Percentiles rank a stretch among this genome's conserved stretches.
phyloP scores from a whole-genome alignment of 257 asterid species.

The Osmanthus fragrans region DNA sequence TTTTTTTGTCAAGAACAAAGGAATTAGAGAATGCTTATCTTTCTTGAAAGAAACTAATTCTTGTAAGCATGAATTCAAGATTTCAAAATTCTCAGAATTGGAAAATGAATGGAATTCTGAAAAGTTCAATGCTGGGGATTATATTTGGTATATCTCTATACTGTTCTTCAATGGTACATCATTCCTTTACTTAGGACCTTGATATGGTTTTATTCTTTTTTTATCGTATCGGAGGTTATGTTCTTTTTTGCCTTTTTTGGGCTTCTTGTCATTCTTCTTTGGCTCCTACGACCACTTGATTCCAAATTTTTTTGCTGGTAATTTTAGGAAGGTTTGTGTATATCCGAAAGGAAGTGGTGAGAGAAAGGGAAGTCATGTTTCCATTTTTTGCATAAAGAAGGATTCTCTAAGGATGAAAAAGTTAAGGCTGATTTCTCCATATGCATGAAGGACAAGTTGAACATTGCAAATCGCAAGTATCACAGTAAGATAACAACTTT shows the following conservation, averaged over 20 bases:
- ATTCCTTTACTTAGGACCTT: no score
- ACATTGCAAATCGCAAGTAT: no score
- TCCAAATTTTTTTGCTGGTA: background rate
- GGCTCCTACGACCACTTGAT: background rate
- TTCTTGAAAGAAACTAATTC: background rate
- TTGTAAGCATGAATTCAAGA: slow-evolving; percentile 10
- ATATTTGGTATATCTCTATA: background rate
- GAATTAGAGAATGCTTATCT: slow-evolving; percentile 19
- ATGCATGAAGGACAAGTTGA: background rate
- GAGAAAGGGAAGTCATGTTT: background rate
- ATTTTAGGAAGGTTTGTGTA: background rate
- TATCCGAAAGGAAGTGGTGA: background rate
- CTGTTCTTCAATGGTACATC: background rate
- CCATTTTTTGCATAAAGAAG: background rate
- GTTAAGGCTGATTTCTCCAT: background rate
- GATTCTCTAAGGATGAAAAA: background rate
- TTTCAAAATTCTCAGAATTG: slow-evolving; percentile 13
- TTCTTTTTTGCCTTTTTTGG: no score
- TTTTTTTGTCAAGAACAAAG: background rate
- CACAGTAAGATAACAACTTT: background rate
- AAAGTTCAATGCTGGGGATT: background rate
- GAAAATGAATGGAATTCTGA: background rate
- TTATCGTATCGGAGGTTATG: no score
- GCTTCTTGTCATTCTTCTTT: no score
- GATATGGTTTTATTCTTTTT: no score